Evolutionary conservation across 2,329 filamentous ascomycete genomes (phyloP), one percentile per base, ranked within the genome.

Genomic region (Rhynchosporium secalis): DNA sequence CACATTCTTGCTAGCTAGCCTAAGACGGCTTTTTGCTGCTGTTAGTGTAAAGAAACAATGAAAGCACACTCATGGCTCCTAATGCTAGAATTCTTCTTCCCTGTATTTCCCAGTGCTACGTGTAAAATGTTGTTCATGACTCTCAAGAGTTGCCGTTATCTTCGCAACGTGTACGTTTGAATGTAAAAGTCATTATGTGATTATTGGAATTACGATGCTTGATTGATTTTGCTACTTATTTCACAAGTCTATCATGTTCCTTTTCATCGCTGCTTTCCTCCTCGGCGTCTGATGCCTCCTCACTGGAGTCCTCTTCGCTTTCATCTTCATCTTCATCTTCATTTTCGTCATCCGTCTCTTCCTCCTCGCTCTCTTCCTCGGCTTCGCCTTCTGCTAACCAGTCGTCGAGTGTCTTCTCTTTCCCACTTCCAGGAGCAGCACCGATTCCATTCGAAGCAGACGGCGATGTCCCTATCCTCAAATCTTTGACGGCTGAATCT

Each of bases 361-460:
- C 67, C 29, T 69, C 69, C 41, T 73, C 70, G 1, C 80, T 78
- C 1, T 81, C 81, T 1, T 81, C 81, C 0, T 82, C 80, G 0
- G 80, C 79, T 6, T 81, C 79, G 2, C 82, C 83, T 5, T 81
- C 79, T 6, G 84, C 92, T 61, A 98, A 80, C 93, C 95, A 98
- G 74, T 96, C 92, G 78, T 98, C 92, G 65, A 99, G 78, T 26
- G 88, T 91, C 82, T 96, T 96, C 46, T 86, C 85, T 57, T 70
- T 74, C 12, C 60, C 68, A 73, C 68, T 61, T 49, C 70, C 56
- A 64, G 74, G 62, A 41, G 33, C 60, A 56, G 71, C 58, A 64
- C 74, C 64, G 56, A 68, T 69, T 0, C 78, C 84, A 71, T 87
- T 87, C 13, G 77, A 75, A 69, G 78, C 83, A 45, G 73, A 76